Conservation (phyloP, 1,284 basidiomycete genomes). For the Takashimella koratensis region DNA sequence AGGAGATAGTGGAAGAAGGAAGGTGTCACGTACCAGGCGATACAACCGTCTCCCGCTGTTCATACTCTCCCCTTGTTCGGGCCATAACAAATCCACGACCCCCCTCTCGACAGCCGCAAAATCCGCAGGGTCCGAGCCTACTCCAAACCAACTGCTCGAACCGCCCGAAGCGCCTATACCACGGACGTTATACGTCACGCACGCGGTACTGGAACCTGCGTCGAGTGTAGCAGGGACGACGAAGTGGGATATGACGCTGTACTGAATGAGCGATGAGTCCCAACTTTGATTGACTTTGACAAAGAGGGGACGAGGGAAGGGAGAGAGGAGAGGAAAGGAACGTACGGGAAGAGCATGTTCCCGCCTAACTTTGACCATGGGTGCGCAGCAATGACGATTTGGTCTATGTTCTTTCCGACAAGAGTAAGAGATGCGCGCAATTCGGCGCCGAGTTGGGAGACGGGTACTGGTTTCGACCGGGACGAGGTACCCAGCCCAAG, state of each 20-base stretch:
- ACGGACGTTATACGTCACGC: conserved; percentile 38
- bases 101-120: conserved; percentile 31
- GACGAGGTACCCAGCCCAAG: no score
- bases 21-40: conserved; percentile 27
- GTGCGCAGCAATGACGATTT: conserved; percentile 37
- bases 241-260: conserved; percentile 29
- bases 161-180: conserved; percentile 36
- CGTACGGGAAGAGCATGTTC: conserved; percentile 42
- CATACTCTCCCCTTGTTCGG: no score
- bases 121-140: conserved; percentile 26
- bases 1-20: no score
- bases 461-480: not conserved
- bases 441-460: not conserved
- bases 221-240: conserved; percentile 16
- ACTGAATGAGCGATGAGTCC: no score
- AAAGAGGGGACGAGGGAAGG: not conserved
- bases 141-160: conserved; percentile 20
- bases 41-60: conserved; percentile 16
- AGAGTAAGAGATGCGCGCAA: not conserved
- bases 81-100: conserved; percentile 10
- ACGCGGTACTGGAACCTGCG: conserved; percentile 14
- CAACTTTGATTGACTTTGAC: no score
- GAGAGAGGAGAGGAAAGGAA: not conserved
- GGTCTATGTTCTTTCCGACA: conserved; percentile 8
- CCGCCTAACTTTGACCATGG: conserved; percentile 42